Base-by-base conservation (phyloP, 2,329 filamentous ascomycete genomes). In the Fusarium kyushuense region DNA sequence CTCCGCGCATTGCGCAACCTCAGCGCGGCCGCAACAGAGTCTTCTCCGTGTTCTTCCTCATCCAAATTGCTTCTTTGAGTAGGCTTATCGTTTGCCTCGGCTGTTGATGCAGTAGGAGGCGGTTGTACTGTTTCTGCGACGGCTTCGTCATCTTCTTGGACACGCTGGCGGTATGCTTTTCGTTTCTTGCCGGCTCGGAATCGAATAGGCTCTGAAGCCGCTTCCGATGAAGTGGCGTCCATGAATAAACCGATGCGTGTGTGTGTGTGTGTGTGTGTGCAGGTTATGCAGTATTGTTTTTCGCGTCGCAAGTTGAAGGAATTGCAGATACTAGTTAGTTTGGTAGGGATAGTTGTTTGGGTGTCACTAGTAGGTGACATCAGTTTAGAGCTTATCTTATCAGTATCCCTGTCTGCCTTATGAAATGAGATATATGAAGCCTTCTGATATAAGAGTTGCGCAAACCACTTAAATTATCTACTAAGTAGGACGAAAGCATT, bases 141-240 rank as follows among this genome's bases (percentile, higher is more conserved):
- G 23, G 48, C 53, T 12, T 55, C 66, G 36, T 72, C 74, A 52
- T 77, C 74, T 40, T 77, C 74, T 48, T 77, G 74, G 73, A 76
- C 67, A 65, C 86, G 84, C 65, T 87, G 86, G 46, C 87, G 83
- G 67, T 88, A 87, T 7, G 81, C 79, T 74, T 89, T 89, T 74
- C 87, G 83, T 78, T 89, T 90, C 76, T 89, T 90, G 62, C 81
- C 74, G 30, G 79, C 80, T 38, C 87, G 86, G 69, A 90, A 90
- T 32, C 85, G 77, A 33, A 87, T 76, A 14, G 79, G 76, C 45
- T 73, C 69, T 48, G 57, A n/a, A 8, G 63, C 63, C 58, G 47
- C n/a, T 27, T 56, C 62, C 3, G 38, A 35, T 7, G 58, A 45
- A 23, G 54, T 53, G 5, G 73, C 60, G 19, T 78, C 74, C 42